Base-by-base conservation (phyloP, 106 monocot species). In the Iris macrosiphon region DNA sequence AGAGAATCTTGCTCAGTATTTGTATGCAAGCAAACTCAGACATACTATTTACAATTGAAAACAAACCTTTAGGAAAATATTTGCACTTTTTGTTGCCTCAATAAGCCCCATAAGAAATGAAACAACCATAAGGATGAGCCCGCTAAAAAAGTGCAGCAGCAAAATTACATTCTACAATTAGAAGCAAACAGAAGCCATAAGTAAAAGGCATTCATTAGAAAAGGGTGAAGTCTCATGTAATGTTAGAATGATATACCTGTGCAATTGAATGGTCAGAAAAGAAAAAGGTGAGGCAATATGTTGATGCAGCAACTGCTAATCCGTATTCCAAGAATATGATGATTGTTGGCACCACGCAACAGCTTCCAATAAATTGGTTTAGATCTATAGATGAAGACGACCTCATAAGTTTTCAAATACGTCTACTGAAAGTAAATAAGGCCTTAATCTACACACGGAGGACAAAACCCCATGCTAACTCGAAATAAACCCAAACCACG, bases 261-360 rank as follows among this genome's bases (percentile, higher is more conserved):
- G 92, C 92, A 63, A 83, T 37, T 55, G 79, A 61, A 60, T 92
- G 92, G 56, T 92, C 87, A 76, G 79, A 79, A 69, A 92, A 92
- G 74, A 92, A 86, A 57, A 92, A 92, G 3, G 79, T 79, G 8
- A 92, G 82, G 65, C 92, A 92, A 69, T 92, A 92, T 14, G 92
- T 87, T 34, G 83, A 87, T 67, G 87, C 52, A 45, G 87, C 79
- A 74, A 92, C 52, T 42, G 87, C 82, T 64, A 77, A 72, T 42
- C 92, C 92, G 66, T 76, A 92, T 68, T 73, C 76, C 66, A 87
- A 43, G 62, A 92, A 92, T 4, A 92, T 62, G 41, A 77, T 18
- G 41, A 83, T 42, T 37, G 83, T 87, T 69, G 92, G 76, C 27
- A 87, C 3, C 7, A 92, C 49, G 59, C 76, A 77, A 38, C 68